Base-by-base conservation (phyloP, 192 early-diverging fungal species). In the Thamnidium elegans region DNA sequence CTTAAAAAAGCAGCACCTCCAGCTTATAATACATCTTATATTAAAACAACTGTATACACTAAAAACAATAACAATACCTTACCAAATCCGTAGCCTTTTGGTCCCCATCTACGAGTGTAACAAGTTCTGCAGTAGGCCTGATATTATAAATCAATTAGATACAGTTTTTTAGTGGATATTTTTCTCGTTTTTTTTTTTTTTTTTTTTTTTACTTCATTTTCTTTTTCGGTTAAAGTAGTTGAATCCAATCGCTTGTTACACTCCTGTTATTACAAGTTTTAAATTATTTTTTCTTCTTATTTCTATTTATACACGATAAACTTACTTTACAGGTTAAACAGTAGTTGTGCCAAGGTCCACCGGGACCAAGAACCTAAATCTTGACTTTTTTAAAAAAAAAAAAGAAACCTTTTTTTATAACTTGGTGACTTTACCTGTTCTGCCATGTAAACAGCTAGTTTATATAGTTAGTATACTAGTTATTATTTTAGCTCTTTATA, bases 71-170 rank as follows among this genome's bases (percentile, higher is more conserved):
- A 31, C 42, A 26, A 3, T 26, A 20, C 44, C 31, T 36, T 66
- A 55, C 66, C 68, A 62, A 65, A 72, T 7, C 65, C 67, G 47
- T 80, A 70, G 11, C 84, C 84, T 32, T 82, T 85, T 4, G 84
- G 81, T 43, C 81, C 84, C 70, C 74, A 85, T 61, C 72, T 76
- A 60, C 82, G 80, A 53, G 67, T 73, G 60, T 85, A 77, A 58
- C 84, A 85, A 1, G 65, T 68, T 62, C 77, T 85, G 52, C 84
- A 85, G 68, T 78, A 85, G 11, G 81, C 81, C 84, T 85, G 59
- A 39, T 32, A 54, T 46, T 13, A 17, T 8, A 52, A 26, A 26
- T 15, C 21, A 5, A 31, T n/a, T 44, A 11, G 56, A 55, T 36
- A 23, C 26, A 32, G 30, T 54, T 47, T 26, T 17, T 30, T 63